Conservation (phyloP, 1,284 basidiomycete genomes). For the Vanrija sp. region DNA sequence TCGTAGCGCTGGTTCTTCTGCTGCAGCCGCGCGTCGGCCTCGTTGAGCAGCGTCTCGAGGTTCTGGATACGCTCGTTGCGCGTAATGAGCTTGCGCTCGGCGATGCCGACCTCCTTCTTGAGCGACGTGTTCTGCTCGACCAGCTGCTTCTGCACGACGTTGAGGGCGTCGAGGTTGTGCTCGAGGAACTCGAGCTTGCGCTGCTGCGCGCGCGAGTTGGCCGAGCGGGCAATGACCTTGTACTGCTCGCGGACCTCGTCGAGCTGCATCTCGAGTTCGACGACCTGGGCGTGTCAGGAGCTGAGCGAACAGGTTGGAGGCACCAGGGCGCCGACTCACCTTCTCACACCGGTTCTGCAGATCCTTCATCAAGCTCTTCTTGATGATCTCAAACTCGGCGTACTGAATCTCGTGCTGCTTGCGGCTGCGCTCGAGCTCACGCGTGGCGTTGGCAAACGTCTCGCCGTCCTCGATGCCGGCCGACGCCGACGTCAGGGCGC, state of each 20-base stretch:
- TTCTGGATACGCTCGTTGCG: constrained; percentile 97
- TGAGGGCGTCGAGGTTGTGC: constrained; percentile 93
- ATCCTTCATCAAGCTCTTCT: constrained; percentile 98
- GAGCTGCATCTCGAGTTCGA: constrained; percentile 97
- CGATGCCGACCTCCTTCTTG: constrained; percentile 96
- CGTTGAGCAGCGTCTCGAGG: constrained; percentile 84
- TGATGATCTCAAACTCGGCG: constrained; percentile 96
- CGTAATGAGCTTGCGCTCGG: constrained; percentile 91
- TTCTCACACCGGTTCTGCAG: constrained; percentile 99
- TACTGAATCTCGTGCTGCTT: constrained; percentile 96
- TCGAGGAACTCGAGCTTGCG: constrained; percentile 99
- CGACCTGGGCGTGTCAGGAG: constrained; percentile 61
- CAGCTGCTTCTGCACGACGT: constrained; percentile 96
- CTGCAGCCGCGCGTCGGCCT: constrained; percentile 85
- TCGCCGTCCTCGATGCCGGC: constrained; percentile 94
- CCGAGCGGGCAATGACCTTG: constrained; percentile 95
- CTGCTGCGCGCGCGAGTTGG: constrained; percentile 96
- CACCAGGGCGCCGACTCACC: constrained; percentile 53
- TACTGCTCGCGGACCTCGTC: constrained; percentile 99
- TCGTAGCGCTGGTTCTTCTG: constrained; percentile 95
- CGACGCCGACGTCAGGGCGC: constrained; percentile 92
- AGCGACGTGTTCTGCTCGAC: constrained; percentile 97
- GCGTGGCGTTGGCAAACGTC: constrained; percentile 90
- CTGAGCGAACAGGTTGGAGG: background rate
- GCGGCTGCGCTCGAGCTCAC: constrained; percentile 93